Conservation (phyloP, 228 moss, liverwort and hornwort genomes). For the Sphagnum fallax region DNA sequence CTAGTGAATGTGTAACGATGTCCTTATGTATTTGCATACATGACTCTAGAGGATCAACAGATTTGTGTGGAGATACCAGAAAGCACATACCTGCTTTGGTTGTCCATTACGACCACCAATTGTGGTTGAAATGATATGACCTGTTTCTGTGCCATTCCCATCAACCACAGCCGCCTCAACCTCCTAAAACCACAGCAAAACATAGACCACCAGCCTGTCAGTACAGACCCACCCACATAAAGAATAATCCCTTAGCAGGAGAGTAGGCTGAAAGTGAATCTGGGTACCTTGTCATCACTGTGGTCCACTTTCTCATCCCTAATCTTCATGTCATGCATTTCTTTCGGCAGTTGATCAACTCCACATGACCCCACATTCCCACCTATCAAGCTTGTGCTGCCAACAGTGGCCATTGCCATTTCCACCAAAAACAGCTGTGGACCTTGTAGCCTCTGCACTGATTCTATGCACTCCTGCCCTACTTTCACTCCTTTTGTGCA, state of each 20-base stretch:
- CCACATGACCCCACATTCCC: constrained; percentile 61
- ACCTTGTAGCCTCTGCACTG: too few species aligned
- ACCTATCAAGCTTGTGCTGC: constrained; percentile 89
- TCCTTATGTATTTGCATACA: too few species aligned
- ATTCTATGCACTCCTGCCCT: not conserved
- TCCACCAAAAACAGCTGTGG: constrained; percentile 1
- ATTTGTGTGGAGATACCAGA: too few species aligned
- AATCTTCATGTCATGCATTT: constrained; percentile 98
- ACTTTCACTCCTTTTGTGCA: constrained; percentile 43
- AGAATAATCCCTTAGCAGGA: not conserved
- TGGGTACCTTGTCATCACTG: constrained; percentile 77
- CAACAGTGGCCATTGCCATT: constrained; percentile 25
- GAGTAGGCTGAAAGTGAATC: not conserved
- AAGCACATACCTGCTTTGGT: constrained; percentile 77
- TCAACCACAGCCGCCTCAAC: constrained; percentile 86
- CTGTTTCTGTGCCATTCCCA: constrained; percentile 93
- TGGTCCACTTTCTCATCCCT: constrained; percentile 89
- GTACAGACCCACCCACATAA: too few species aligned
- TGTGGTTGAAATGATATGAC: constrained; percentile 94
- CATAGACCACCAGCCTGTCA: too few species aligned
- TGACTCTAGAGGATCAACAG: too few species aligned
- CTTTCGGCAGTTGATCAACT: constrained; percentile 88
- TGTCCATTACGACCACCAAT: constrained; percentile 98
- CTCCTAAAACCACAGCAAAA: constrained; percentile 27
- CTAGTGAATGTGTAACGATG: too few species aligned